Percentiles rank a stretch among this genome's conserved stretches.
These are phyloP conservation scores for Ramalina peruviana DNA, from an alignment of 495 filamentous ascomycete genomes.

Conservation along the genomic window DNA sequence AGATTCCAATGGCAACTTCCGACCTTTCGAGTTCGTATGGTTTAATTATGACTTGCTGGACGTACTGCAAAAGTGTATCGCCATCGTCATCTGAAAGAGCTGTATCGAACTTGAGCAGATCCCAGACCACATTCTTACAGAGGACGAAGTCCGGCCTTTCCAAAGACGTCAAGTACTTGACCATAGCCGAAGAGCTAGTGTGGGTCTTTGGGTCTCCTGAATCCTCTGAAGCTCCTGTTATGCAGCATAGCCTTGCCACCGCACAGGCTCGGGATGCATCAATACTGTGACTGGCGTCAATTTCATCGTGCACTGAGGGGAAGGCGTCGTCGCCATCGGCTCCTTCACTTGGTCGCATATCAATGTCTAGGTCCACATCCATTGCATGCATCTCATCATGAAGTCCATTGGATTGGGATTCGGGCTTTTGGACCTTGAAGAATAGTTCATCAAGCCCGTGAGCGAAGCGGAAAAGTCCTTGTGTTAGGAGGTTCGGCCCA, in stretches of 20 bases:
- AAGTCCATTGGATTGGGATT: background rate
- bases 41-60: constrained; percentile 47
- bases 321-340: constrained; percentile 20
- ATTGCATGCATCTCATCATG: constrained; percentile 41
- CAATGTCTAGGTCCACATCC: constrained; percentile 67
- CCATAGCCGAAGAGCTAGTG: constrained; percentile 21
- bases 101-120: constrained; percentile 24
- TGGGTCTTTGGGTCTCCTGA: background rate
- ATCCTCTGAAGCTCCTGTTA: constrained; percentile 1
- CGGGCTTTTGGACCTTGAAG: constrained; percentile 3
- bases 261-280: constrained; percentile 28
- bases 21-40: constrained; percentile 54
- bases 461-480: constrained; percentile 6
- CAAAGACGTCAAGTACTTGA: constrained; percentile 44
- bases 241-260: constrained; percentile 12
- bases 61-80: constrained; percentile 33
- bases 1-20: constrained; percentile 57
- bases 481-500: constrained; percentile 1
- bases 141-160: constrained; percentile 46
- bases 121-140: constrained; percentile 36
- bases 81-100: constrained; percentile 23
- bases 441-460: constrained; percentile 6
- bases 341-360: constrained; percentile 36
- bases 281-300: constrained; percentile 29
- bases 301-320: constrained; percentile 32